Evolutionary conservation across 164 flowering plant species (phyloP).

Genomic region (Berberis vulgaris): DNA sequence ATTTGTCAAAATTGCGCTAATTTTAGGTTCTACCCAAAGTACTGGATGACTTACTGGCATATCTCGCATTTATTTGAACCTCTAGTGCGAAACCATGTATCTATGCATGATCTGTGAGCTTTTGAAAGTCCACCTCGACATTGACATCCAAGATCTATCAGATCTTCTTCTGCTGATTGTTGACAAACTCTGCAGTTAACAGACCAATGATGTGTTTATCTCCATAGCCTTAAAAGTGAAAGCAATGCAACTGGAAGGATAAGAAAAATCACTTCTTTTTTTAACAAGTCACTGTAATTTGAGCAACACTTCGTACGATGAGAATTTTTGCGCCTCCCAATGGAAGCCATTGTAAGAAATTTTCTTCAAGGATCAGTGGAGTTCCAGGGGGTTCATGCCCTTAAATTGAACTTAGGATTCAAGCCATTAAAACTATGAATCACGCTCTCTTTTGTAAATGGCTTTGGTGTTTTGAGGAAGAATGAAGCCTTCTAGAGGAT

Average conservation of each 20-base stretch:
- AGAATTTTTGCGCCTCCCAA: too few relatives aligned
- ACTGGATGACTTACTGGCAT: constrained; percentile 57
- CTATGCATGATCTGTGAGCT: constrained; percentile 68
- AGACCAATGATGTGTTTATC: not conserved
- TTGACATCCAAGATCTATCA: constrained; percentile 70
- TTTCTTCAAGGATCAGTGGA: too few relatives aligned
- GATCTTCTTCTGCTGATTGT: constrained; percentile 58
- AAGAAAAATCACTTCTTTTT: not conserved
- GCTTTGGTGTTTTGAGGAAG: too few relatives aligned
- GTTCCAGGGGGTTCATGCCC: too few relatives aligned
- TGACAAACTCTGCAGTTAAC: constrained; percentile 53
- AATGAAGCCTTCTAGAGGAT: too few relatives aligned
- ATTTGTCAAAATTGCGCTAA: not conserved
- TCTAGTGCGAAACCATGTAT: constrained; percentile 59
- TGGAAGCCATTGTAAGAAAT: too few relatives aligned
- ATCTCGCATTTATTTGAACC: constrained; percentile 86
- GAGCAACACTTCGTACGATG: not conserved
- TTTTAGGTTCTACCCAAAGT: not conserved
- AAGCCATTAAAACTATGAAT: too few relatives aligned
- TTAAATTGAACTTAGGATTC: too few relatives aligned
- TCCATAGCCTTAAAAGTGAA: not conserved
- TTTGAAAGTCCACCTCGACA: constrained; percentile 75
- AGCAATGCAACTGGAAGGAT: not conserved
- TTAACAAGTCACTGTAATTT: too few relatives aligned
- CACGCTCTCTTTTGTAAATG: too few relatives aligned